phyloP scores from a whole-genome alignment of 179 eudicot genomes.

The Sideroxylon spinosum region DNA sequence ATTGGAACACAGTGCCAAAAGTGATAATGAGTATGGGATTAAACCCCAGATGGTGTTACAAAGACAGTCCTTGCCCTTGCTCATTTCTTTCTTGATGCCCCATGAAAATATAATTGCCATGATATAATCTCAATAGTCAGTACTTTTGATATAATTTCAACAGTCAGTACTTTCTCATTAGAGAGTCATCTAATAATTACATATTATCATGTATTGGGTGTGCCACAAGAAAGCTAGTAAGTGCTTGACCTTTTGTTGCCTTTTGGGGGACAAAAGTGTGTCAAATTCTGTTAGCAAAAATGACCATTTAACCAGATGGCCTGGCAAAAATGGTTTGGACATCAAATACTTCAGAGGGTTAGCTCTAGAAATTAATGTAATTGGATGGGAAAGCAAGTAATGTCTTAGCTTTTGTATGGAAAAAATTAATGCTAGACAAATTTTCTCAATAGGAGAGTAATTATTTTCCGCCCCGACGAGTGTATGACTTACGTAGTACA shows the following conservation, averaged over 20 bases:
- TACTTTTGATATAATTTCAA: no score
- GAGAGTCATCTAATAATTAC: neutral
- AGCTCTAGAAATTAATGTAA: neutral
- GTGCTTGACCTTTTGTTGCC: neutral
- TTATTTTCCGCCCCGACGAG: neutral
- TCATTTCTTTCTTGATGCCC: neutral
- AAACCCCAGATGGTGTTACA: neutral
- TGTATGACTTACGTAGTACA: neutral
- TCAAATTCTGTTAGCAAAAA: neutral
- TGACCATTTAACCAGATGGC: neutral
- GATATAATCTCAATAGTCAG: no score
- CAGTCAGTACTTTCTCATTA: no score
- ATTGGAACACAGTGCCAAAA: neutral
- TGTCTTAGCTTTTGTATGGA: neutral
- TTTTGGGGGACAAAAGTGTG: neutral
- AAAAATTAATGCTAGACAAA: neutral
- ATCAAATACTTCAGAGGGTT: neutral
- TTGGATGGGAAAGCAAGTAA: neutral
- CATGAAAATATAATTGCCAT: neutral
- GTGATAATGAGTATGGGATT: neutral
- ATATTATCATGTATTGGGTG: neutral
- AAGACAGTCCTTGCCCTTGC: neutral
- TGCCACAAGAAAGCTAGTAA: neutral
- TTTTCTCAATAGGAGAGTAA: neutral
- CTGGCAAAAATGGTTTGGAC: neutral